Evolutionary conservation across 306 rosid genomes (phyloP), one percentile per base, ranked within the genome.

Genomic region (Rosa rugosa): DNA sequence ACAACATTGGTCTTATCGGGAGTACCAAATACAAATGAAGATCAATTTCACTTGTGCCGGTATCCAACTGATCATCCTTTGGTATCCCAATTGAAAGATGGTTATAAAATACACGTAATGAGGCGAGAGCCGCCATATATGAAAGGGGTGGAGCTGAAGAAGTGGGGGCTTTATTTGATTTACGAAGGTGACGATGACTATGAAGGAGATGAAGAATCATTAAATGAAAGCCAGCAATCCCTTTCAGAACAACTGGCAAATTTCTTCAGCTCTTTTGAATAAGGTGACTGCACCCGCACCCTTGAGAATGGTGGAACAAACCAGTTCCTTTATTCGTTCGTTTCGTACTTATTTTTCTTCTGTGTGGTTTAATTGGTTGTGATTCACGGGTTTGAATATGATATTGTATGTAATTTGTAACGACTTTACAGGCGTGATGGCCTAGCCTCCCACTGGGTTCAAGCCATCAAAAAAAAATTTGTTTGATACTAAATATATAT

Each of bases 161-260:
- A 68, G 54, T 82, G 83, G 72, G 97, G 92, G 60, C 20, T 84
- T 68, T 79, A 84, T 79, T 78, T 86, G 72, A 47, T 72, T 22
- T 85, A 34, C 77, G 95, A 92, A 83, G 93, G 86, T 63, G 93
- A 87, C 44, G 93, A 92, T 76, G 92, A 89, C 51, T 90, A 90
- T 73, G 90, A 79, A 16, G 95, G 90, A 82, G 81, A 76, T 0
- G 92, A 87, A 85, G 83, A 86, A 54, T 79, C 74, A 7, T 36
- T 80, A 60, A 81, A 72, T 38, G 79, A 50, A 50, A 80, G 75
- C 67, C 86, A 83, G 5, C 89, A 79, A 77, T 92, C 92, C 46
- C 79, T 85, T 14, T 90, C 94, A 16, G 87, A 84, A 80, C 85
- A 79, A 47, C 41, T 90, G 73, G 91, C 88, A 9, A 81, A 54